Evolutionary conservation across 805 yeast species (phyloP).

Genomic region (Wickerhamomyces queroliae): DNA sequence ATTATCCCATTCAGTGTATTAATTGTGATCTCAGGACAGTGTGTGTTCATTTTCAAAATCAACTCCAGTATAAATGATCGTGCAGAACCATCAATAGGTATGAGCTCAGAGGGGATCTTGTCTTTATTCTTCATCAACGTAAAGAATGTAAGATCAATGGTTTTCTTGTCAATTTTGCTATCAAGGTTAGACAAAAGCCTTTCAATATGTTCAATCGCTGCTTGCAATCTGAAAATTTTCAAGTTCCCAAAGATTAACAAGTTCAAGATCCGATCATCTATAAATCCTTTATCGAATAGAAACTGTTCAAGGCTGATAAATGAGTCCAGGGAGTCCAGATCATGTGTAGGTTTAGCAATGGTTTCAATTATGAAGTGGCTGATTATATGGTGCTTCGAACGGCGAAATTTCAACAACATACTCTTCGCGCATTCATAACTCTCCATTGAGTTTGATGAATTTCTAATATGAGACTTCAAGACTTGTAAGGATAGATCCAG

Average conservation of each 20-base stretch:
- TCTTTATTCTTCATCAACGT: background rate
- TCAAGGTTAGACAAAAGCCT: background rate
- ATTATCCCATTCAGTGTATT: background rate
- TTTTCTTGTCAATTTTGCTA: slow-evolving; percentile 4
- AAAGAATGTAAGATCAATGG: slow-evolving; percentile 5
- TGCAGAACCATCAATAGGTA: background rate
- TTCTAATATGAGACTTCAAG: background rate
- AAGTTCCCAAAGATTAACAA: slow-evolving; percentile 12
- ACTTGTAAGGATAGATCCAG: background rate
- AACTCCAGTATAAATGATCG: background rate
- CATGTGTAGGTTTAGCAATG: background rate
- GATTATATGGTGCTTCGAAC: background rate
- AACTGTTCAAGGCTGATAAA: slow-evolving; percentile 8
- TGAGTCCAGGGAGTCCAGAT: background rate
- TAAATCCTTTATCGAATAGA: slow-evolving; percentile 4
- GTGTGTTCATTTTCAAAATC: background rate
- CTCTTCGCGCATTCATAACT: background rate
- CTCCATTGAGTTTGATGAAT: background rate
- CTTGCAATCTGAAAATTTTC: slow-evolving; percentile 2
- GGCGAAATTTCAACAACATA: background rate
- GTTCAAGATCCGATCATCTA: slow-evolving; percentile 8
- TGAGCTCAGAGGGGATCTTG: background rate
- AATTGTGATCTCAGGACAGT: background rate
- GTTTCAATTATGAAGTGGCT: background rate
- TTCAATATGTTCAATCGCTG: slow-evolving; percentile 8